phyloP scores from a whole-genome alignment of 1,284 basidiomycete species.

The Taiwanofungus camphoratus region DNA sequence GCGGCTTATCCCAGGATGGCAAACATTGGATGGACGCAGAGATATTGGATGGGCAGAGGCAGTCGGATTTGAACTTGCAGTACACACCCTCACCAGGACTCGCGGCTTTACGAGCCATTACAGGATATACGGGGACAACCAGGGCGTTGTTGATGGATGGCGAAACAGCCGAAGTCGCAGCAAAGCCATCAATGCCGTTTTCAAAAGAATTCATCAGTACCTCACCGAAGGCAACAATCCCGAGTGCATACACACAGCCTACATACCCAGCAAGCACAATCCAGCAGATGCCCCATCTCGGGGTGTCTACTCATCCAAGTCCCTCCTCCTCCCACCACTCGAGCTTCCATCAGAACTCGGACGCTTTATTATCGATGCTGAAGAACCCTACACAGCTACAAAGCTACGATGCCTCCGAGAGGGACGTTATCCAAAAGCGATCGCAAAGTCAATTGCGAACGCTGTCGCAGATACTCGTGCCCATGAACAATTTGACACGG shows the following conservation, averaged over 20 bases:
- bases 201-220: constrained; percentile 17
- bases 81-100: constrained; percentile 16
- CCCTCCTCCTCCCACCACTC: constrained; percentile 16
- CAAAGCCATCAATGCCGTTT: constrained; percentile 19
- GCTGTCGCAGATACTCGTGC: neutral
- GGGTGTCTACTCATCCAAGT: constrained; percentile 21
- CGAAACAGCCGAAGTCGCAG: constrained; percentile 16
- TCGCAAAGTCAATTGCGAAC: neutral
- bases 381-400: neutral
- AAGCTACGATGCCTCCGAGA: neutral
- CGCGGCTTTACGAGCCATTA: constrained; percentile 1
- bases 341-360: constrained; percentile 12
- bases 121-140: constrained; percentile 25
- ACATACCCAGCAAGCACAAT: constrained; percentile 28
- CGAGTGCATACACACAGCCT: constrained; percentile 11
- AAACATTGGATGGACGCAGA: constrained; percentile 7
- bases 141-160: constrained; percentile 26
- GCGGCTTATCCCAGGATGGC: constrained; percentile 31
- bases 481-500: neutral
- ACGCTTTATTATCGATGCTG: neutral
- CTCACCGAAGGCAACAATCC: neutral
- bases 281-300: constrained; percentile 37
- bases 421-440: neutral
- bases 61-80: constrained; percentile 32
- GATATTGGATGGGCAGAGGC: constrained; percentile 27